Base-by-base conservation (phyloP, 2,329 filamentous ascomycete genomes). In the Mycosphaerella arachidis region DNA sequence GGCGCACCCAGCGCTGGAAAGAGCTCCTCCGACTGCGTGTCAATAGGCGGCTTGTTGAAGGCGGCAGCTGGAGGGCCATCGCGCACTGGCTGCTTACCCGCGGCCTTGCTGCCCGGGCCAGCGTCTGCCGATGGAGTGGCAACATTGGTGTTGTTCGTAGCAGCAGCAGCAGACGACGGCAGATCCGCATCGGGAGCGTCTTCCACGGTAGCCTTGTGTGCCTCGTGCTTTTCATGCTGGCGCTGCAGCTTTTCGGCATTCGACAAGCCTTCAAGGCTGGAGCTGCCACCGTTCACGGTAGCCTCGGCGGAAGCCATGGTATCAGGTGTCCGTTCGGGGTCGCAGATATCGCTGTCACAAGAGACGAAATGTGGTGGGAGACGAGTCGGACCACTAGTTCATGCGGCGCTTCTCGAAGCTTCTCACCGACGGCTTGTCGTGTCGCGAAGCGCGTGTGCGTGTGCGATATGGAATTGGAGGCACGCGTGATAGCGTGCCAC, bases 1-100 rank as follows among this genome's bases (percentile, higher is more conserved):
- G 86, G 80, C 63, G 84, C 82, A 56, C 92, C 93, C 51, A 99
- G 84, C 68, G 92, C 87, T n/a, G 94, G 94, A 82, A 99, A 99
- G 61, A 90, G 81, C 76, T 97, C 92, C 72, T 95, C 90, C 18
- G 91, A 96, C 71, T 90, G 84, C 20, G 91, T 92, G 75, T 97
- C 91, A 63, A 97, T 79, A 55, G 81, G 69, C 48, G 77, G 67
- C 58, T 70, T 69, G 29, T 64, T 70, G 35, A 63, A 52, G 13
- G 66, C 53, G 40, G 71, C 73, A 1, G 57, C 58, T 45, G 56
- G 61, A 24, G 62, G 50, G 30, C 78, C 73, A 35, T 81, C 75
- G 58, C 84, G 79, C 37, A 80, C 81, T 73, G 87, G 87, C 72
- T 89, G 85, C 79, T 90, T 91, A 56, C 84, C 85, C 48, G 84